Evolutionary conservation across 768 basidiomycete genomes (phyloP), one percentile per base, ranked within the genome.

Genomic region (Hebeloma cylindrosporum): DNA sequence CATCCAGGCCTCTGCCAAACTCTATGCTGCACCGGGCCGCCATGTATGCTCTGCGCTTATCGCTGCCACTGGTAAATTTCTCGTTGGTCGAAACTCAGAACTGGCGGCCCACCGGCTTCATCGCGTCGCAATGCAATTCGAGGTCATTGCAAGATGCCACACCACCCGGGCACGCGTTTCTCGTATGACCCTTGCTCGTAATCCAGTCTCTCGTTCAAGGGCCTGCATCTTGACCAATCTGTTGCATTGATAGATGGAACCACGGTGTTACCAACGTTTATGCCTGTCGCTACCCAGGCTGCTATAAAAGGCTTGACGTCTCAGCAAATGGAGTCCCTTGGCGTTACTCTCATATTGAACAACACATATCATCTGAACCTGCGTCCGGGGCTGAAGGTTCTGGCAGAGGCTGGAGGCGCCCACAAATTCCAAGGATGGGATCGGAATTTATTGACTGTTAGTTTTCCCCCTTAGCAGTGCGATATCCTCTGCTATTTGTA

Each of bases 231-330:
- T 13, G 18, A 34, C 22, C 18, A 16, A 20, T 45, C 18, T 25
- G 33, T 3, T 21, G 35, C 20, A 39, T 45, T 33, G 18, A 9
- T 48, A 90, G 88, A 92, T 69, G 89, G 88, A 7, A 68, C 77
- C 28, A 93, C 90, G 2, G 80, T 85, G 73, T 69, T 93, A 14
- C 91, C 91, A 2, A 90, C 91, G 0, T 94, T 94, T 57, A 94
- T 93, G 92, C 92, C 91, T 3, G 90, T 93, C 7, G 91, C 90
- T 2, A 94, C 92, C 3, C 92, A 94, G 60, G 90, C 86, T 13
- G 87, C 91, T 5, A 90, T 94, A 59, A 95, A 95, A 65, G 90
- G 91, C 3, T 67, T 94, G n/a, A 91, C 90, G 4, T 66, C 88
- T 14, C 85, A 88, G 47, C 88, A 93, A 65, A 81, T 88, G 28